Evolutionary conservation across 1,284 basidiomycete species (phyloP), one percentile per base, ranked within the genome.

Genomic region (Apiotrichum gracile): DNA sequence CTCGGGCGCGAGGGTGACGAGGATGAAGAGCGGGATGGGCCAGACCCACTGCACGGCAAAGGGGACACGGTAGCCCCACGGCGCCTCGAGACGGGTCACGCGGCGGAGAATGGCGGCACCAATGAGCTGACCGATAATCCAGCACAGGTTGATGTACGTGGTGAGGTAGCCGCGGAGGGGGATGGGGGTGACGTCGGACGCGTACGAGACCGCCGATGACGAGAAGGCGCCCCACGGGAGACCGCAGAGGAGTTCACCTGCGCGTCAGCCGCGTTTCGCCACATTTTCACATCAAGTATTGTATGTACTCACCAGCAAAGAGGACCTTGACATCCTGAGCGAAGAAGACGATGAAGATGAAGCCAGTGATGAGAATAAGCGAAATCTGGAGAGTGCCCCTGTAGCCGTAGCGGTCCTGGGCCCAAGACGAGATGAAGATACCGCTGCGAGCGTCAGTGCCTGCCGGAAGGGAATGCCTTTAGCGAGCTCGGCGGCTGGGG

Each of bases 211-310:
- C 5, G 51, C 50, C 3, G 50, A 51, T 3, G 42, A 45, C 10
- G 60, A 58, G 58, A 72, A 75, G 34, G 72, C 70, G 61, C 78
- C 77, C 77, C 77, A 79, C 6, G 76, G 75, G 2, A 66, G 26
- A 47, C 64, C 64, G 34, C 59, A 63, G 24, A 66, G 59, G 24
- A 66, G 29, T 51, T 66, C 52, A 22, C 38, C 46, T 17, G 33
- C n/a, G 3, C 37, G n/a, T n/a, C n/a, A n/a, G n/a, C n/a, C n/a
- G n/a, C n/a, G n/a, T n/a, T n/a, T n/a, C n/a, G n/a, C n/a, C n/a
- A n/a, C n/a, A n/a, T n/a, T n/a, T n/a, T n/a, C n/a, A n/a, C n/a
- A 16, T 14, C 29, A 31, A 31, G 29, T 8, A 31, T 31, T 7
- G 29, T 31, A 8, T 7, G 29, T 4, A 43, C 41, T n/a, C 17